phyloP scores from a whole-genome alignment of 208 protist species.

The Crithidia bombi region DNA sequence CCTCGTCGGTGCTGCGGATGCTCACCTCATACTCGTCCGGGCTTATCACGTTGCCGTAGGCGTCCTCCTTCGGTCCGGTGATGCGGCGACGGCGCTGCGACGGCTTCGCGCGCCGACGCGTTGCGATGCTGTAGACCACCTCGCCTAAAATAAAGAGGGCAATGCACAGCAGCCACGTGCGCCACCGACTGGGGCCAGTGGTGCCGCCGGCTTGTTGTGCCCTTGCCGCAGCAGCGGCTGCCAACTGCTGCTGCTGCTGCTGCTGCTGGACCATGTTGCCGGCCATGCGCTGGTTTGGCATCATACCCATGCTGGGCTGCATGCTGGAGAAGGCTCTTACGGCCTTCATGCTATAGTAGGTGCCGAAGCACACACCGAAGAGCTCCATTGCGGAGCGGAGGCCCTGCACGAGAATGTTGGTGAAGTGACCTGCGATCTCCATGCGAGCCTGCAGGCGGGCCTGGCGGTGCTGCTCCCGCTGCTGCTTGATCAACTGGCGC shows the following conservation, averaged over 20 bases:
- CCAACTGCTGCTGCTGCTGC: slow-evolving; percentile 20
- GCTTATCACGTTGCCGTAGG: slow-evolving; percentile 51
- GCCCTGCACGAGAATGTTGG: slow-evolving; percentile 80
- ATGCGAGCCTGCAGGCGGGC: slow-evolving; percentile 75
- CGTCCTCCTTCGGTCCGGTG: slow-evolving; percentile 23
- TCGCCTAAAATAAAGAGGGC: slow-evolving; percentile 69
- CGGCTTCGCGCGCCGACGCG: slow-evolving; percentile 28
- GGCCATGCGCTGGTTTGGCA: slow-evolving; percentile 23
- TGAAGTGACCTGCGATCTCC: slow-evolving; percentile 74
- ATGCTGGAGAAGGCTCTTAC: slow-evolving; percentile 64
- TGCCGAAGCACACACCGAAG: slow-evolving; percentile 84
- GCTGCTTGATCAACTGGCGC: slow-evolving; percentile 66
- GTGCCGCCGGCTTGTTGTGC: slow-evolving; percentile 14
- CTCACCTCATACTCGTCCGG: slow-evolving; percentile 48
- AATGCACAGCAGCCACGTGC: slow-evolving; percentile 58
- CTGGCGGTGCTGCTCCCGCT: slow-evolving; percentile 70
- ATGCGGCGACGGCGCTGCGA: slow-evolving; percentile 25
- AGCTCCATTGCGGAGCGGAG: slow-evolving; percentile 81
- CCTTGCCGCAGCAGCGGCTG: background rate
- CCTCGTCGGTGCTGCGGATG: slow-evolving; percentile 40
- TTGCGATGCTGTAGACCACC: slow-evolving; percentile 51
- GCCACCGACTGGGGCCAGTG: slow-evolving; percentile 41
- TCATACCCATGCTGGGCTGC: slow-evolving; percentile 44
- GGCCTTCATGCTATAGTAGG: slow-evolving; percentile 88
- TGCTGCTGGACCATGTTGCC: slow-evolving; percentile 18